Conservation (phyloP, 768 basidiomycete genomes). For the Coprinopsis strossmayeri region DNA sequence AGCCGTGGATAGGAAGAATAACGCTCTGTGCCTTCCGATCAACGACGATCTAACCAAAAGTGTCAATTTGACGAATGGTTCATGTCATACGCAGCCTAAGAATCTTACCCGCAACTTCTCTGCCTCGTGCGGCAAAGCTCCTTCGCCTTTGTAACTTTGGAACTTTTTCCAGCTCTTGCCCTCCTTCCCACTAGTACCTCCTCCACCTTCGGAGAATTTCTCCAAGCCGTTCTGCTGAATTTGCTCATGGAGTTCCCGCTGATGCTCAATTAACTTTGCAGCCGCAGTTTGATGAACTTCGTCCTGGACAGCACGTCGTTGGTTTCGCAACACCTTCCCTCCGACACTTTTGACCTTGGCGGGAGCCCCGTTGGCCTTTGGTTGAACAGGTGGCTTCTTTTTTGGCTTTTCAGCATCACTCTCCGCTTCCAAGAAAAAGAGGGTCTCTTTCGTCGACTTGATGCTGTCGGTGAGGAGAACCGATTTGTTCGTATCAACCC, state of each 20-base stretch:
- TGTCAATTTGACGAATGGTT: background rate
- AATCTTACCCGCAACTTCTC: conserved; percentile 68
- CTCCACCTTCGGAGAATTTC: conserved; percentile 78
- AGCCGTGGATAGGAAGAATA: conserved; percentile 89
- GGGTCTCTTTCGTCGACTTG: conserved; percentile 77
- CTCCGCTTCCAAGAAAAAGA: conserved; percentile 74
- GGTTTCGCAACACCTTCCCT: conserved; percentile 84
- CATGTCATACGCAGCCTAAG: background rate
- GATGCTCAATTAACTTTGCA: conserved; percentile 82
- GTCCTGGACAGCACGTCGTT: conserved; percentile 81
- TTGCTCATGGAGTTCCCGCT: conserved; percentile 69
- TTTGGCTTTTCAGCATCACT: conserved; percentile 52
- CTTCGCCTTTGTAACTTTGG: conserved; percentile 95
- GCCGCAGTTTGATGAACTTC: conserved; percentile 74
- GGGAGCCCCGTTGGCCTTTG: conserved; percentile 61
- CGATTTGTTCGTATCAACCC: conserved; percentile 60
- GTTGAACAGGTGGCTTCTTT: conserved; percentile 45
- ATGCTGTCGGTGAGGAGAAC: conserved; percentile 77
- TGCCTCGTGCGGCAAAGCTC: conserved; percentile 77
- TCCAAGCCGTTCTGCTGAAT: conserved; percentile 77
- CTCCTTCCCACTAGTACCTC: conserved; percentile 68
- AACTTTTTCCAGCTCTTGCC: conserved; percentile 94
- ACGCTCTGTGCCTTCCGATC: conserved; percentile 89
- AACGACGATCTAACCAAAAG: conserved; percentile 65
- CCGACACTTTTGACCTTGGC: conserved; percentile 69